Evolutionary conservation across 2,329 filamentous ascomycete genomes (phyloP).

Genomic region (Pseudogymnoascus sp.): DNA sequence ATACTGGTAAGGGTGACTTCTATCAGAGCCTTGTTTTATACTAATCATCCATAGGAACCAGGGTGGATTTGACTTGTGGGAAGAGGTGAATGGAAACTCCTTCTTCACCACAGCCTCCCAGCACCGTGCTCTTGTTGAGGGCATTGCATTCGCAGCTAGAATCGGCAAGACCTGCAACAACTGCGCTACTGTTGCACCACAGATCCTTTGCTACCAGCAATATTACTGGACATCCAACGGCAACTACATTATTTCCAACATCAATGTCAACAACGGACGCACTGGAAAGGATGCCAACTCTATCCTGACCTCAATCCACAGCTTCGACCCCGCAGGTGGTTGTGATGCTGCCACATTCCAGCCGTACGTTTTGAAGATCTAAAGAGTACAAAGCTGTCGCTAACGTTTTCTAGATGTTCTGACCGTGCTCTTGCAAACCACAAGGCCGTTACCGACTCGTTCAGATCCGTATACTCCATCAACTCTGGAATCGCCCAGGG

Average conservation of each 20-base stretch:
- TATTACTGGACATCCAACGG: conserved; percentile 59
- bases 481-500: conserved; percentile 59
- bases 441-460: conserved; percentile 68
- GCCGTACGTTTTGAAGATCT: conserved; percentile 42
- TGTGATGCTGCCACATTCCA: conserved; percentile 71
- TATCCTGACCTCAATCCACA: conserved; percentile 58
- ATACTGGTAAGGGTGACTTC: conserved; percentile 48
- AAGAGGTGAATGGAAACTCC: conserved; percentile 68
- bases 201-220: conserved; percentile 67
- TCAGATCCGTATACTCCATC: conserved; percentile 63
- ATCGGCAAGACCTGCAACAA: conserved; percentile 54
- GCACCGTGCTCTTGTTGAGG: conserved; percentile 64
- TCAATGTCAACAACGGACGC: conserved; percentile 54
- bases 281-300: conserved; percentile 68
- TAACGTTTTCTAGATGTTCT: conserved; percentile 23
- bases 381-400: background rate
- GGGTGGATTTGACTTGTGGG: conserved; percentile 71
- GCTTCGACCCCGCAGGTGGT: conserved; percentile 60
- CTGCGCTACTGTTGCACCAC: conserved; percentile 60
- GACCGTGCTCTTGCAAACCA: conserved; percentile 62
- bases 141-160: conserved; percentile 56
- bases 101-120: conserved; percentile 72
- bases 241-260: conserved; percentile 63
- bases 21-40: background rate
- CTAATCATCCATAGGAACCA: conserved; percentile 33